Evolutionary conservation across 23 red algal species (phyloP).

Genomic region (Gracilariopsis chorda): DNA sequence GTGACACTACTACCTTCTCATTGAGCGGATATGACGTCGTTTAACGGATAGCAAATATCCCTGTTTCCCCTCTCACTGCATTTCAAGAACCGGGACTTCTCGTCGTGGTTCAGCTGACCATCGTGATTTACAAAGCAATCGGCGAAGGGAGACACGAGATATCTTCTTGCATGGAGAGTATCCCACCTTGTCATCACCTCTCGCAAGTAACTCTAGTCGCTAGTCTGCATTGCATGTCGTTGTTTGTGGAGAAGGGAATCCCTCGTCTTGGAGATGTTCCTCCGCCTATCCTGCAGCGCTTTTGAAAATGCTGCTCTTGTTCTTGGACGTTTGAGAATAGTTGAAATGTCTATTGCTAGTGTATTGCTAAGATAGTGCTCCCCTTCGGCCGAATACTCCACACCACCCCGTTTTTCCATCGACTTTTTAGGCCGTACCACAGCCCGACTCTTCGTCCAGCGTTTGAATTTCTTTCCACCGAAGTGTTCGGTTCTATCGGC

Average conservation of each 20-base stretch:
- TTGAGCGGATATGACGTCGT: too few relatives aligned
- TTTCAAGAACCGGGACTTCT: background rate
- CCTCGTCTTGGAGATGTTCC: background rate
- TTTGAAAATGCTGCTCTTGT: background rate
- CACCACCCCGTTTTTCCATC: too few relatives aligned
- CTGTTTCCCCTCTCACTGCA: background rate
- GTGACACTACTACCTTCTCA: too few relatives aligned
- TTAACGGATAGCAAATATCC: background rate
- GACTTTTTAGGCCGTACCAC: background rate
- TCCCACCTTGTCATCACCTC: background rate
- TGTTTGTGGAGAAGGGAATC: background rate
- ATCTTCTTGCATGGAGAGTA: background rate
- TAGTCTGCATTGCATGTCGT: too few relatives aligned
- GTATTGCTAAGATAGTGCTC: too few relatives aligned
- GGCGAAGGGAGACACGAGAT: background rate
- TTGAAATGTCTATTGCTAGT: too few relatives aligned
- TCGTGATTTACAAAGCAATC: background rate
- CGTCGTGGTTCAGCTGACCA: background rate
- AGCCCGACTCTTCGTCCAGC: background rate
- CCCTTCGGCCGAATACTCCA: too few relatives aligned
- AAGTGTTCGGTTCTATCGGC: background rate
- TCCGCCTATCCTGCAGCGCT: background rate
- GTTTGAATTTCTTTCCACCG: background rate
- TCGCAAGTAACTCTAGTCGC: too few relatives aligned
- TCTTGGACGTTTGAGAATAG: too few relatives aligned